These are phyloP conservation scores for Amanita rimosa DNA, from an alignment of 768 basidiomycete species.

Conservation along the genomic window DNA sequence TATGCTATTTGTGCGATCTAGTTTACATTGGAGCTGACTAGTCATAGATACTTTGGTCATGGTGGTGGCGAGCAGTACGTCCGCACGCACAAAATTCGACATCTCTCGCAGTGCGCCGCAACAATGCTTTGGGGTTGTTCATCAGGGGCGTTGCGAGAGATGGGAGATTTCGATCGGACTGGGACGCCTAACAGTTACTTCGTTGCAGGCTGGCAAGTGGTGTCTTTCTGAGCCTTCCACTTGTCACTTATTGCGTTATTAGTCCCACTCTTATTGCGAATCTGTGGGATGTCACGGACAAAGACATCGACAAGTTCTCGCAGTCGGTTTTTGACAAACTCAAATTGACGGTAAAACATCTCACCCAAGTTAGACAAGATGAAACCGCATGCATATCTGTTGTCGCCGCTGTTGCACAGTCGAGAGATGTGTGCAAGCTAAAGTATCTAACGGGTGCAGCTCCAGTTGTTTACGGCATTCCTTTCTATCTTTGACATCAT, in stretches of 20 bases:
- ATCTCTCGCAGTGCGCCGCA: constrained; percentile 77
- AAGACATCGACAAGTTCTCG: constrained; percentile 91
- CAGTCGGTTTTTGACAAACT: constrained; percentile 73
- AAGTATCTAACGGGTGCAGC: constrained; percentile 93
- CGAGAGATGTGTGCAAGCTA: constrained; percentile 77
- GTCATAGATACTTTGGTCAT: constrained; percentile 89
- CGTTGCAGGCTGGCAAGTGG: constrained; percentile 87
- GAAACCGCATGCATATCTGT: constrained; percentile 27
- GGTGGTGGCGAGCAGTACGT: constrained; percentile 94
- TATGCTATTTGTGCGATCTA: constrained; percentile 30
- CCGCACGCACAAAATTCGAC: constrained; percentile 75
- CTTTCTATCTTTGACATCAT: constrained; percentile 54
- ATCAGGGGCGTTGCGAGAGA: constrained; percentile 76
- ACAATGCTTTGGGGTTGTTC: constrained; percentile 99
- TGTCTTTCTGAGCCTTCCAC: not conserved
- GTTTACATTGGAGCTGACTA: not conserved
- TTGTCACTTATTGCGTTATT: constrained; percentile 1
- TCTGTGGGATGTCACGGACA: constrained; percentile 97
- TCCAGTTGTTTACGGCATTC: constrained; percentile 91
- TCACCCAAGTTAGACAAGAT: constrained; percentile 11
- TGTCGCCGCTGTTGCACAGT: constrained; percentile 67
- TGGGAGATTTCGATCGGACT: constrained; percentile 88
- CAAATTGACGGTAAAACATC: constrained; percentile 29
- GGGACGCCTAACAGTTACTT: constrained; percentile 95
- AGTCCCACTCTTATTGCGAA: constrained; percentile 92